Conservation (phyloP, 2,329 filamentous ascomycete species). For the Juglanconis oblonga region DNA sequence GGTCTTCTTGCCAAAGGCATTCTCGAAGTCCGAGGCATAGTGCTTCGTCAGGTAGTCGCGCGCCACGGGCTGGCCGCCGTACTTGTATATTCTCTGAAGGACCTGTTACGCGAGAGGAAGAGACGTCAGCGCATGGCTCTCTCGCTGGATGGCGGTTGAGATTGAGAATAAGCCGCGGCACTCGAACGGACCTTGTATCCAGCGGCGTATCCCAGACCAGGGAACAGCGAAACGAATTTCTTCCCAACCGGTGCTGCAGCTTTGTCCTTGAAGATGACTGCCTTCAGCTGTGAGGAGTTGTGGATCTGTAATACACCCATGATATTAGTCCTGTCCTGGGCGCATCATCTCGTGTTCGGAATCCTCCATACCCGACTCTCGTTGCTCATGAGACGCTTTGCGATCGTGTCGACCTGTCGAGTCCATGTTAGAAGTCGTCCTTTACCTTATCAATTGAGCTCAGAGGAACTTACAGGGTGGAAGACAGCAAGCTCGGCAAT, state of each 20-base stretch:
- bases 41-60: conserved; percentile 82
- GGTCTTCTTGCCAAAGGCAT: conserved; percentile 89
- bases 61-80: conserved; percentile 92
- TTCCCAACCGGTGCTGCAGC: conserved; percentile 65
- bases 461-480: conserved; percentile 64
- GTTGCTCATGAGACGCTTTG: conserved; percentile 99
- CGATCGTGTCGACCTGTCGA: conserved; percentile 86
- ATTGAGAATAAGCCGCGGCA: background rate
- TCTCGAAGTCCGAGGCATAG: conserved; percentile 81
- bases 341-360: background rate
- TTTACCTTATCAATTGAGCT: conserved; percentile 19
- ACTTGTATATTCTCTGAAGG: conserved; percentile 97
- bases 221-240: conserved; percentile 96
- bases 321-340: conserved; percentile 8
- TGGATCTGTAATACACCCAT: conserved; percentile 42
- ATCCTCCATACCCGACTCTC: conserved; percentile 63
- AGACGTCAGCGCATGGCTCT: background rate
- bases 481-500: conserved; percentile 92
- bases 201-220: conserved; percentile 93
- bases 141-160: background rate
- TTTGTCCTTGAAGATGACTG: conserved; percentile 91
- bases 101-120: conserved; percentile 45
- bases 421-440: conserved; percentile 23
- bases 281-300: conserved; percentile 67
- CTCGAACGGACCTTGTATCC: conserved; percentile 75